phyloP scores from a whole-genome alignment of 202 grass and related monocot species.

The Schoenoplectus tabernaemontani region DNA sequence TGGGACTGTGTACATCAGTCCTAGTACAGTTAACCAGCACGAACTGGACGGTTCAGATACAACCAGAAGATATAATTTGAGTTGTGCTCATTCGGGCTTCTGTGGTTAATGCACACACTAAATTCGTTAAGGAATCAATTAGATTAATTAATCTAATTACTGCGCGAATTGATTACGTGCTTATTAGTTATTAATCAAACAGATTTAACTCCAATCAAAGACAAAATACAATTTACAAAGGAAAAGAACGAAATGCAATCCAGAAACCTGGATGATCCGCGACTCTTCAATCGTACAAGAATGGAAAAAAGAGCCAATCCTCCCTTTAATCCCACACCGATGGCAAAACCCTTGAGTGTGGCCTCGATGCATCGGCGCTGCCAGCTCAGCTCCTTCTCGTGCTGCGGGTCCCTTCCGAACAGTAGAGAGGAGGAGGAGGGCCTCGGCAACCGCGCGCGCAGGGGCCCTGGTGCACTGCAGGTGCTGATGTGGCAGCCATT shows the following conservation, averaged over 20 bases:
- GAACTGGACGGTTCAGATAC: not conserved
- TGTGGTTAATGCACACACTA: not conserved
- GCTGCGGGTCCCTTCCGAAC: not conserved
- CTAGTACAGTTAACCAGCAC: not conserved
- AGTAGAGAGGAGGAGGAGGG: constrained; percentile 3
- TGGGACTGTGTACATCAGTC: not conserved
- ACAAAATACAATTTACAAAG: not conserved
- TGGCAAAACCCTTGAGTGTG: constrained; percentile 73
- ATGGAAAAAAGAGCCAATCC: constrained; percentile 81
- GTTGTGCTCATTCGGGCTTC: not conserved
- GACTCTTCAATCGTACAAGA: constrained; percentile 76
- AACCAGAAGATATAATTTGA: not conserved
- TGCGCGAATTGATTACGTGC: not conserved
- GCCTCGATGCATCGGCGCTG: constrained; percentile 69
- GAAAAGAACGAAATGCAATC: constrained; percentile 15
- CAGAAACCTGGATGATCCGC: constrained; percentile 47
- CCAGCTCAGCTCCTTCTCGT: constrained; percentile 54
- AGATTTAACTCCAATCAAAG: not conserved
- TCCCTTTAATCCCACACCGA: constrained; percentile 77
- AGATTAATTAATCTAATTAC: not conserved
- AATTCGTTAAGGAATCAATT: not conserved
- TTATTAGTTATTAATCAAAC: no score
- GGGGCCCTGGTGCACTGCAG: constrained; percentile 2
- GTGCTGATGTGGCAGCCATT: constrained; percentile 26
- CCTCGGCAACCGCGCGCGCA: not conserved